Conservation (phyloP, 257 asterid genomes). For the Nicotiana tabacum region DNA sequence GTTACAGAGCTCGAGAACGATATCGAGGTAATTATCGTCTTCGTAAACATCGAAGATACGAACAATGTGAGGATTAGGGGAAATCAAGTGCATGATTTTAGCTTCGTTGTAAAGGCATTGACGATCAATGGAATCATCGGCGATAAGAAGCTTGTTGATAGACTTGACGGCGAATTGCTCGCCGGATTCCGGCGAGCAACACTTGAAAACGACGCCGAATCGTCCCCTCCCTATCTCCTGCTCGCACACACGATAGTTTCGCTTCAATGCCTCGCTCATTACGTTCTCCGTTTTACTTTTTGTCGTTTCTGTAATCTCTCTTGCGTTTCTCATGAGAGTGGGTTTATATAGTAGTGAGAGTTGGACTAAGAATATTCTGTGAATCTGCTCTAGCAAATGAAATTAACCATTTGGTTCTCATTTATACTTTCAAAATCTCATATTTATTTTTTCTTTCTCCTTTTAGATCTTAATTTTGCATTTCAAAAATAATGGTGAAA, state of each 20-base stretch:
- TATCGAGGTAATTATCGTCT: constrained; percentile 50
- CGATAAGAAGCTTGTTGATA: constrained; percentile 48
- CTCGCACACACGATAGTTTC: constrained; percentile 47
- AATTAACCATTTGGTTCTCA: background rate
- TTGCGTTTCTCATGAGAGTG: background rate
- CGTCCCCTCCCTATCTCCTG: constrained; percentile 71
- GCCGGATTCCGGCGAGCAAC: constrained; percentile 40
- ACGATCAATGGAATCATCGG: constrained; percentile 53
- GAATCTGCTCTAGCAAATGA: background rate
- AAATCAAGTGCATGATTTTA: constrained; percentile 42
- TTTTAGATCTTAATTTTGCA: background rate
- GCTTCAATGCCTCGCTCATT: constrained; percentile 50
- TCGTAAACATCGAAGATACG: constrained; percentile 46
- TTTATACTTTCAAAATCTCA: background rate
- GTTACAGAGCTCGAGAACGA: constrained; percentile 58
- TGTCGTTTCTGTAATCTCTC: constrained; percentile 10
- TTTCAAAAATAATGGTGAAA: background rate
- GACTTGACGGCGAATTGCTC: constrained; percentile 60
- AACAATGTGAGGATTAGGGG: constrained; percentile 41
- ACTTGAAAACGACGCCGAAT: constrained; percentile 65
- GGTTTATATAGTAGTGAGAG: background rate
- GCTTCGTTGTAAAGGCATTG: constrained; percentile 62
- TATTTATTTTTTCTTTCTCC: background rate
- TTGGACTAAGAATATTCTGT: background rate
- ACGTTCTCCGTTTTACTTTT: background rate